These are phyloP conservation scores for Sugiyamaella smithiae DNA, from an alignment of 805 yeast species.

Conservation along the genomic window DNA sequence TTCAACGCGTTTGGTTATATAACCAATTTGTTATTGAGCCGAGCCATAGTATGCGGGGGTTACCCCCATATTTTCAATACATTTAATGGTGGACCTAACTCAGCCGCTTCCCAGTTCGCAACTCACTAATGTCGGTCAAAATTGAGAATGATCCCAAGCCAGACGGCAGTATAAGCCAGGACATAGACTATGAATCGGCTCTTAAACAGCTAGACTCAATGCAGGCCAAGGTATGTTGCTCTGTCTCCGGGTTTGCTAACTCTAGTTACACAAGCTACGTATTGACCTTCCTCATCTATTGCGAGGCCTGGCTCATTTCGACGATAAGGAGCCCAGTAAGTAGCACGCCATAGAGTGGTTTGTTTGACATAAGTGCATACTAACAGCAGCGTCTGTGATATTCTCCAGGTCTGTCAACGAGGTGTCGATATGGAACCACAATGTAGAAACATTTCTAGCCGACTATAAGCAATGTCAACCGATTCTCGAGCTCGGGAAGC, in stretches of 20 bases:
- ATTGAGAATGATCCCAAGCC: neutral
- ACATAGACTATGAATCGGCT: constrained; percentile 17
- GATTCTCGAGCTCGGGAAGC: constrained; percentile 15
- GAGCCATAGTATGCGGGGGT: too few species aligned
- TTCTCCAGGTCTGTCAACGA: constrained; percentile 14
- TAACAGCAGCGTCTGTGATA: constrained; percentile 9
- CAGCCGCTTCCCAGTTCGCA: too few species aligned
- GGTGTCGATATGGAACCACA: constrained; percentile 13
- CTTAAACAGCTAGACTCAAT: constrained; percentile 17
- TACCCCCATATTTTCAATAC: too few species aligned
- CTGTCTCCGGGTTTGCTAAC: neutral
- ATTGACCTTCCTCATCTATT: constrained; percentile 21
- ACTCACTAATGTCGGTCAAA: neutral
- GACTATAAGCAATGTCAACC: constrained; percentile 11
- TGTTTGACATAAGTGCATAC: neutral
- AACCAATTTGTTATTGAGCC: too few species aligned
- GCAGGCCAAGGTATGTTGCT: constrained; percentile 10
- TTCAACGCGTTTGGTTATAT: too few species aligned
- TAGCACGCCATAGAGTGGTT: neutral
- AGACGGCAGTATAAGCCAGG: too few species aligned
- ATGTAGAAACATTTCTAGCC: constrained; percentile 15
- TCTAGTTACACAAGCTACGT: constrained; percentile 18
- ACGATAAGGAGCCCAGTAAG: constrained; percentile 21
- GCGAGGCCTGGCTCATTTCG: constrained; percentile 21
- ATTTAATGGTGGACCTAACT: too few species aligned